These are phyloP conservation scores for Ceratocystis diversiconidia DNA, from an alignment of 2,329 filamentous ascomycete genomes.

Conservation along the genomic window DNA sequence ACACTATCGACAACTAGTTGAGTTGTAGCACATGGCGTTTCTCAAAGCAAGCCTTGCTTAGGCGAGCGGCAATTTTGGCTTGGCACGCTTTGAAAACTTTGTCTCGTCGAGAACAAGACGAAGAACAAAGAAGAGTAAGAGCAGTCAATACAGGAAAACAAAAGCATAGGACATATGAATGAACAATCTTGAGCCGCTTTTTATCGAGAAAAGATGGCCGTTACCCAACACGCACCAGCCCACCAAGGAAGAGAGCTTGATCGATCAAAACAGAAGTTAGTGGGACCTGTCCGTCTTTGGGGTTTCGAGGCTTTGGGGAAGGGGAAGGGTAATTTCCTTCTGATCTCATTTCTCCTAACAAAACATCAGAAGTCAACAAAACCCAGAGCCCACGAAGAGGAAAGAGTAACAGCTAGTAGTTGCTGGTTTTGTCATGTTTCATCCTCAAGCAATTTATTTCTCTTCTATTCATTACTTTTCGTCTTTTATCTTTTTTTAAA, in stretches of 20 bases:
- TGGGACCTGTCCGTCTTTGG: background rate
- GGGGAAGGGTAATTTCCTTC: background rate
- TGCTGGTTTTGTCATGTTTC: conserved; percentile 1
- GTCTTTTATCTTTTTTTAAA: background rate
- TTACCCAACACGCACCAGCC: background rate
- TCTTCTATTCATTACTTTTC: background rate
- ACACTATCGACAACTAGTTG: background rate
- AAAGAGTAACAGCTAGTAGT: background rate
- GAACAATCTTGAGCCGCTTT: background rate
- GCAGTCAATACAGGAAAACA: background rate
- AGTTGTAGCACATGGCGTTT: conserved; percentile 1
- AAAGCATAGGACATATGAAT: background rate
- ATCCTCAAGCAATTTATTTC: background rate
- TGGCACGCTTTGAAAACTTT: background rate
- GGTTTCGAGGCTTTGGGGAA: background rate
- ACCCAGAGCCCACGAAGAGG: background rate
- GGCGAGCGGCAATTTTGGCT: background rate
- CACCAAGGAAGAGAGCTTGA: background rate
- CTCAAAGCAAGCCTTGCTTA: background rate
- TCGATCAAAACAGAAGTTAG: background rate
- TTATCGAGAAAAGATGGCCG: background rate
- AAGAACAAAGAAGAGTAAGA: background rate
- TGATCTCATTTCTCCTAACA: background rate
- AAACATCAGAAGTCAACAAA: background rate
- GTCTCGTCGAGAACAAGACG: background rate